Evolutionary conservation across 306 rosid species (phyloP), one percentile per base, ranked within the genome.

Genomic region (Coriaria nepalensis): DNA sequence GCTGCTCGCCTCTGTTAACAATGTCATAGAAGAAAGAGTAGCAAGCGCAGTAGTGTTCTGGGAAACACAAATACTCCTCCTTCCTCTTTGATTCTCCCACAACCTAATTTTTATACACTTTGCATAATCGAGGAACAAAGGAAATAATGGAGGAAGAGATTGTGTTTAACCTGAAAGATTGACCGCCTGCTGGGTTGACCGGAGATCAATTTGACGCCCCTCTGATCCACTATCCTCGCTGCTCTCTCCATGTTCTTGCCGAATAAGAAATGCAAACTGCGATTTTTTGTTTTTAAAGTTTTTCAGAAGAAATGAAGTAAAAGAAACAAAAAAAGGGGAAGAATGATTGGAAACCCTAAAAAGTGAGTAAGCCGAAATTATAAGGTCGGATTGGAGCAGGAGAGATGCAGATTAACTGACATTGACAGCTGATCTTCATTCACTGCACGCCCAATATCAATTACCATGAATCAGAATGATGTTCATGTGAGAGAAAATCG

Each of bases 161-260:
- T 6, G 35, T 35, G 2, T 33, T 10, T 13, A 5, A 88, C 96
- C 95, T 81, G 97, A 63, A 78, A 88, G 72, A 84, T 73, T 32
- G 73, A 84, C 9, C 95, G 85, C 42, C 79, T 76, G 48, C 90
- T 78, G 29, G 86, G 92, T 11, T 72, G 63, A 9, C 77, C 95
- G 38, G 67, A 68, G 40, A 90, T 75, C 71, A 56, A 81, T 70
- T 71, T 81, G 56, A 90, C 87, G 50, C 94, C 87, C 51, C 82
- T 68, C 64, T 78, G 93, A 73, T 90, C 97, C 34, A 90, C 82
- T 40, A 81, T 84, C 49, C 86, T 79, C 45, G 77, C 55, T n/a
- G 97, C 93, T 62, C 87, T 75, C 69, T 90, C 95, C 43, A 81
- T 78, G 65, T 88, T 88, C 78, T 84, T 88, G 0, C 95, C 97